Conservation (phyloP, 1,139 yeast species). For the Scheffersomyces insectosa region DNA sequence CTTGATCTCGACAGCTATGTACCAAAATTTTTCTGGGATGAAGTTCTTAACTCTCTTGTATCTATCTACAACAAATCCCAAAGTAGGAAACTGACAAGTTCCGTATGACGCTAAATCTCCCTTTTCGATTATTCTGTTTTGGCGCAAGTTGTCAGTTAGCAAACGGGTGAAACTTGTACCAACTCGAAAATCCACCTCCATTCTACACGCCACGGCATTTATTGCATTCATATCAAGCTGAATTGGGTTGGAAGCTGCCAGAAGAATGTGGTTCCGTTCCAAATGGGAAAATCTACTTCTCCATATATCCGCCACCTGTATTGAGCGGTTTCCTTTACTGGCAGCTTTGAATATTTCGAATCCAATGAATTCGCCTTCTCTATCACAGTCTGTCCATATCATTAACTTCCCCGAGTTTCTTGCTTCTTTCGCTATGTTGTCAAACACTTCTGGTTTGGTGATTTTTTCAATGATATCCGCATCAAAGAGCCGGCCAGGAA, state of each 20-base stretch:
- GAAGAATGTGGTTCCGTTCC: constrained; percentile 69
- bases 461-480: constrained; percentile 59
- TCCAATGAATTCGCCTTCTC: constrained; percentile 97
- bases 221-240: constrained; percentile 68
- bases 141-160: constrained; percentile 53
- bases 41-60: constrained; percentile 74
- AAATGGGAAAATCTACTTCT: constrained; percentile 88
- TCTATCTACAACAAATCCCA: constrained; percentile 96
- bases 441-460: constrained; percentile 51
- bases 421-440: constrained; percentile 73
- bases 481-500: constrained; percentile 63
- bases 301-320: constrained; percentile 51
- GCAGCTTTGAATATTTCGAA: constrained; percentile 79
- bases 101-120: constrained; percentile 67
- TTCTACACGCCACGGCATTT: constrained; percentile 81
- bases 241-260: constrained; percentile 73
- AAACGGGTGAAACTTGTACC: constrained; percentile 90
- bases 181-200: constrained; percentile 84
- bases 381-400: constrained; percentile 99
- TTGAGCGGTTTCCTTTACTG: constrained; percentile 46
- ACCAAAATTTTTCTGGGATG: constrained; percentile 81
- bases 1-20: constrained; percentile 52
- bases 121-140: constrained; percentile 20
- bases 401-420: constrained; percentile 60
- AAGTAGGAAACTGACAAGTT: constrained; percentile 94